Base-by-base conservation (phyloP, 352 stramenopile genomes). In the Phytophthora hibernalis region DNA sequence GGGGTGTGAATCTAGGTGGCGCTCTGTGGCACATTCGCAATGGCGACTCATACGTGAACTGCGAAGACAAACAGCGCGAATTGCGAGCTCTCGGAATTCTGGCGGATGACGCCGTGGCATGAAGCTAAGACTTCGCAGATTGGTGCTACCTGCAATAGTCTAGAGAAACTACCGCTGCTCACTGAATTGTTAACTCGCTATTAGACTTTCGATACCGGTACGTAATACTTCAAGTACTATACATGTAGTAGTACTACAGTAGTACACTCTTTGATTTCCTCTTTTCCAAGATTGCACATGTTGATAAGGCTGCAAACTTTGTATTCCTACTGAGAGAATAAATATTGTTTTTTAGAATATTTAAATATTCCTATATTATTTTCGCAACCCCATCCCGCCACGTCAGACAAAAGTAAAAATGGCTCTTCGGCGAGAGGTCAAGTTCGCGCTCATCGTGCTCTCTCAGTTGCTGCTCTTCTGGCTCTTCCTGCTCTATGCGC, bases 11-110 rank as follows among this genome's bases (percentile, higher is more conserved):
- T 63, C 62, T 95, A 20, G 87, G 87, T 38, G 84, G 84, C 13
- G 81, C 84, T 0, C 55, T 95, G 30, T 95, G 87, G 87, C 87
- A 95, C 61, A 95, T 95, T 71, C 86, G 86, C 45, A 95, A 93
- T 53, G 84, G 84, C 22, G 83, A 93, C 61, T 92, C 84, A 31
- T 95, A 91, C 55, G 74, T 92, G 5, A 72, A 83, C 50, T 85
- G 89, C 51, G 67, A 77, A 28, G 73, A 90, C 22, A 93, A 93
- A 48, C 73, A 82, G 49, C 68, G 68, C n/a, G 75, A 88, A n/a
- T 62, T 95, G 30, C 76, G 68, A 38, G 67, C 61, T 2, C 77
- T 91, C 5, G 80, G 83, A 2, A 83, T 92, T 62, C 54, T 93
- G 35, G 37, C 40, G 3, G 67, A 74, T 8, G 55, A 72, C 44